Evolutionary conservation across 495 filamentous ascomycete genomes (phyloP).

Genomic region (Beverwykella pulmonaria): DNA sequence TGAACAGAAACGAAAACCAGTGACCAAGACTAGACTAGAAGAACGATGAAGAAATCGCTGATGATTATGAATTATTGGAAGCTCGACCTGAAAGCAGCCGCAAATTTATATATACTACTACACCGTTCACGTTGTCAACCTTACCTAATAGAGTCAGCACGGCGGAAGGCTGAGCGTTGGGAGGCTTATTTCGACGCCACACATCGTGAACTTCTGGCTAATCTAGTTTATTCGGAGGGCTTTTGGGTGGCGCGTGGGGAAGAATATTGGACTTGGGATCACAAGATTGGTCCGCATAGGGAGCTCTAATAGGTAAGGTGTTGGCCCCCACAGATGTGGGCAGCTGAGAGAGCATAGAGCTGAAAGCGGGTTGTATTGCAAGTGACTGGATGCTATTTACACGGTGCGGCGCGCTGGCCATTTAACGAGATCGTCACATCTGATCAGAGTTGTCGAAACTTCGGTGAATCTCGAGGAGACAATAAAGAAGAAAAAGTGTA

Average conservation of each 20-base stretch:
- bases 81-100: not conserved
- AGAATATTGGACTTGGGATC: too few relatives aligned
- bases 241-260: too few relatives aligned
- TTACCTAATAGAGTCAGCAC: constrained; percentile 2
- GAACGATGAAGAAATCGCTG: too few relatives aligned
- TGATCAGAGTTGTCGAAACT: too few relatives aligned
- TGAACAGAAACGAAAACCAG: not conserved
- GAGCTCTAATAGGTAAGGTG: not conserved
- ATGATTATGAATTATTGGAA: not conserved
- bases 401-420: too few relatives aligned
- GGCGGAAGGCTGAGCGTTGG: constrained; percentile 6
- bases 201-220: not conserved
- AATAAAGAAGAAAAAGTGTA: too few relatives aligned
- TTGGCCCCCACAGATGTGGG: not conserved
- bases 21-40: not conserved
- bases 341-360: too few relatives aligned
- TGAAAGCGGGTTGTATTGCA: too few relatives aligned
- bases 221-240: not conserved
- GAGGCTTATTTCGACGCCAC: not conserved
- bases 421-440: too few relatives aligned
- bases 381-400: too few relatives aligned
- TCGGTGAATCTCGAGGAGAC: too few relatives aligned
- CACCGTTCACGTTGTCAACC: not conserved
- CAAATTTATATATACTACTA: not conserved
- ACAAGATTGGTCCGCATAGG: not conserved